Evolutionary conservation across 768 basidiomycete species (phyloP).

Genomic region (Leccinum uliginosum): DNA sequence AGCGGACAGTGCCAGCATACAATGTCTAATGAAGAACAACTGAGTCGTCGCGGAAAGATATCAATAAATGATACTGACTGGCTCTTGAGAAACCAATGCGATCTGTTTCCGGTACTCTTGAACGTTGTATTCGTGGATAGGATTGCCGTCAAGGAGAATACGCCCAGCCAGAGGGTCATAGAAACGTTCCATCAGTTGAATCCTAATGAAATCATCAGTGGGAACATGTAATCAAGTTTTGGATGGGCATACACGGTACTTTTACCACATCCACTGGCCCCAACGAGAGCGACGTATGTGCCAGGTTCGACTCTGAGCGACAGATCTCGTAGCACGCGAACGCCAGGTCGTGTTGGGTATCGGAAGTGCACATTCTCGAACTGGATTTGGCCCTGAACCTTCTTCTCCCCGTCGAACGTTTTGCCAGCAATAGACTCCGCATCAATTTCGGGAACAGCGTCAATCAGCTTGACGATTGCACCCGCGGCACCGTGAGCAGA

Average conservation of each 20-base stretch:
- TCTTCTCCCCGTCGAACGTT: conserved; percentile 35
- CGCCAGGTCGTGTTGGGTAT: conserved; percentile 82
- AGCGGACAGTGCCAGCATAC: conserved; percentile 87
- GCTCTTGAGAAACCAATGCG: conserved; percentile 89
- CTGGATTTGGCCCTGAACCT: conserved; percentile 58
- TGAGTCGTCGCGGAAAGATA: conserved; percentile 2
- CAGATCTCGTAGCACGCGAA: conserved; percentile 78
- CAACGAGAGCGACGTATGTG: conserved; percentile 78
- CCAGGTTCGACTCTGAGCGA: conserved; percentile 69
- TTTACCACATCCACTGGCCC: conserved; percentile 79
- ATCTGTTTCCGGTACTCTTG: conserved; percentile 86
- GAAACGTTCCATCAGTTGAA: conserved; percentile 81
- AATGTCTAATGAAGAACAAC: conserved; percentile 42
- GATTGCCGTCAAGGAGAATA: conserved; percentile 69
- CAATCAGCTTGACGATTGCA: conserved; percentile 71
- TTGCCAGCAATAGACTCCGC: conserved; percentile 69
- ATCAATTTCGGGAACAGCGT: conserved; percentile 75
- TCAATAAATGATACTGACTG: conserved; percentile 28
- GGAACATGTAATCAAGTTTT: background rate
- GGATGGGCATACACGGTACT: conserved; percentile 63
- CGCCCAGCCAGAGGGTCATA: conserved; percentile 75
- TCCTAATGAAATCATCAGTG: conserved; percentile 36
- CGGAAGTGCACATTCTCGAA: conserved; percentile 85
- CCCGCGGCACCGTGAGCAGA: conserved; percentile 76
- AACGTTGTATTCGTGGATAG: conserved; percentile 73